Percentiles rank a stretch among this genome's conserved stretches.
These are phyloP conservation scores for Picea mariana DNA, from an alignment of 83 land plant species.

Conservation along the genomic window DNA sequence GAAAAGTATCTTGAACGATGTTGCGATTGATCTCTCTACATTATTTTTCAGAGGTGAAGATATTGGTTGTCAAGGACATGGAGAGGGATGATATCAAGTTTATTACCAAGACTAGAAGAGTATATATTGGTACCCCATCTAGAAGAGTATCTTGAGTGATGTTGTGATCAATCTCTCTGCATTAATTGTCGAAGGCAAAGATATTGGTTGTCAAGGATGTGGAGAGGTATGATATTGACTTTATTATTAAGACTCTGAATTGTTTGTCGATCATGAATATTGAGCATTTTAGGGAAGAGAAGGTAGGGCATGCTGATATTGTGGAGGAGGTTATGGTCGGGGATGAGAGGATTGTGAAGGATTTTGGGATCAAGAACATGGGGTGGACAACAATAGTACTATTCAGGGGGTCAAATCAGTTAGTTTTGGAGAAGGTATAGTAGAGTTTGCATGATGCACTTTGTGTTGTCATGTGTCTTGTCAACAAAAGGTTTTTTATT, in stretches of 20 bases:
- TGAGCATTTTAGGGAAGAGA: conserved; percentile 93
- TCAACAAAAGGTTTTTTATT: conserved; percentile 81
- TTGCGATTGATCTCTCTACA: too few relatives aligned
- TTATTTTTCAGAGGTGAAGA: too few relatives aligned
- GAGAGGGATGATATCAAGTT: too few relatives aligned
- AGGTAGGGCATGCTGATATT: conserved; percentile 81
- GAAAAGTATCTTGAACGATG: too few relatives aligned
- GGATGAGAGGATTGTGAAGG: conserved; percentile 84
- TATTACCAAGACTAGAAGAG: too few relatives aligned
- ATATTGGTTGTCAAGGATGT: conserved; percentile 94
- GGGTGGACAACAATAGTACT: conserved; percentile 82
- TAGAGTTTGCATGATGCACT: conserved; percentile 94
- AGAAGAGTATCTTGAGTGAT: conserved; percentile 93
- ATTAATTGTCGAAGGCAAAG: conserved; percentile 93
- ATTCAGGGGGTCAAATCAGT: conserved; percentile 82
- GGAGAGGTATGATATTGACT: conserved; percentile 95
- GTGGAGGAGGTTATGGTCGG: conserved; percentile 92
- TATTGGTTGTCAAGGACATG: too few relatives aligned
- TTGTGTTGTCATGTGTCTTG: conserved; percentile 94
- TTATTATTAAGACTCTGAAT: conserved; percentile 87
- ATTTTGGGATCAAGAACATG: conserved; percentile 87
- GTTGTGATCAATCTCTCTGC: conserved; percentile 92
- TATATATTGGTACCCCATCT: conserved; percentile 39
- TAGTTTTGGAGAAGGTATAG: conserved; percentile 92
- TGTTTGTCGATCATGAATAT: conserved; percentile 94